Evolutionary conservation across 1,284 basidiomycete genomes (phyloP).

Genomic region (Ganoderma lingzhi): DNA sequence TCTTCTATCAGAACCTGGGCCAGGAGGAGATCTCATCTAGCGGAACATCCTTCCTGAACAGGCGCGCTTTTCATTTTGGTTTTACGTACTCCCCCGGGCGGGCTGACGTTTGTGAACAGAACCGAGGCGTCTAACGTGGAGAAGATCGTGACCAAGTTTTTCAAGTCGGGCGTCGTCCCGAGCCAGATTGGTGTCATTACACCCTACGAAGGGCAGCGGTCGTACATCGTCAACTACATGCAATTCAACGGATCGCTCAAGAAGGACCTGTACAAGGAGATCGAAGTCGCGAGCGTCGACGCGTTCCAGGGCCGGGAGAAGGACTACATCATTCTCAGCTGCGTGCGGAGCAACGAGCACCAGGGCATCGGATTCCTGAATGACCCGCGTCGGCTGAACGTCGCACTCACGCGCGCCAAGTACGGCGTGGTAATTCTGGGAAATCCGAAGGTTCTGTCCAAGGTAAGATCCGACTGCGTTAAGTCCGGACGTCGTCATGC

Average conservation of each 20-base stretch:
- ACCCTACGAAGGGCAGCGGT: conserved; percentile 99
- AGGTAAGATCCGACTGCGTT: conserved; percentile 63
- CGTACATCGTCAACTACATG: conserved; percentile 99
- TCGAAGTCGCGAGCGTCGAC: conserved; percentile 98
- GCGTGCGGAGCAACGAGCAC: conserved; percentile 99
- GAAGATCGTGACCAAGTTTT: conserved; percentile 99
- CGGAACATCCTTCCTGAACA: conserved; percentile 98
- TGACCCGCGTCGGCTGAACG: conserved; percentile 96
- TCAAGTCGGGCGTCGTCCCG: conserved; percentile 97
- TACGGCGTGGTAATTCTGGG: conserved; percentile 98
- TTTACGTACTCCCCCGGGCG: conserved; percentile 28
- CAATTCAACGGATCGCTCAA: conserved; percentile 98
- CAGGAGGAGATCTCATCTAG: conserved; percentile 99
- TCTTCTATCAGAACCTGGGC: conserved; percentile 99
- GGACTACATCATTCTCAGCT: conserved; percentile 99
- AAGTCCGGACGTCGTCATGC: conserved; percentile 97
- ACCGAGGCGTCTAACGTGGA: conserved; percentile 99
- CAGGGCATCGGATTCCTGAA: conserved; percentile 99
- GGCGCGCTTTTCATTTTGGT: conserved; percentile 50
- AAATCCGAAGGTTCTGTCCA: conserved; percentile 98
- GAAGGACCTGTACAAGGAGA: conserved; percentile 99
- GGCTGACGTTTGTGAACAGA: conserved; percentile 50
- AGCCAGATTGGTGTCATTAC: conserved; percentile 98
- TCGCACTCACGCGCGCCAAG: conserved; percentile 96
- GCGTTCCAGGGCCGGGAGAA: conserved; percentile 99